Base-by-base conservation (phyloP, 176 grass and related monocot genomes). In the Oryza australiensis region DNA sequence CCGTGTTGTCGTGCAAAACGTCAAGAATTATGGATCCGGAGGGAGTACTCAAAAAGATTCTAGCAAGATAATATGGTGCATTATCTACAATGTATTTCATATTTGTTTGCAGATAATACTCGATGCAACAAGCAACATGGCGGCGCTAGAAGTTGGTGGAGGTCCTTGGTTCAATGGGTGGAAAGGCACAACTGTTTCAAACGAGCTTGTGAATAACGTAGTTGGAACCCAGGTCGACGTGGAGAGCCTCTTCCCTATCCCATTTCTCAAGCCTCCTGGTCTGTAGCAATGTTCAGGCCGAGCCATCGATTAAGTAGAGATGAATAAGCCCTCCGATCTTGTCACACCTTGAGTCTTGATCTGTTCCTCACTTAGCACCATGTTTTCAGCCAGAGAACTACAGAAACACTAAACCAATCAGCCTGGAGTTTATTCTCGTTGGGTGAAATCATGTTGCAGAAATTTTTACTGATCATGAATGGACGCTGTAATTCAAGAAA, bases 151-250 rank as follows among this genome's bases (percentile, higher is more conserved):
- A 80, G 86, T 98, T 1, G 95, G 95, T 22, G 95, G 95, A 5
- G 95, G 95, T 26, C 95, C 95, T 48, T 98, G 95, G 95, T 94
- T 98, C 73, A 87, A 91, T 3, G 82, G 78, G 0, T 94, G 95
- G 95, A 93, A 93, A 73, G 95, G 88, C 80, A 80, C 78, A 22
- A 88, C 95, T 26, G 74, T 33, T 43, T 68, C 76, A 2, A 86
- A 84, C 0, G 90, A 91, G 51, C 9, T 86, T 80, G 55, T 98
- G 42, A 94, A 75, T 23, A 75, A 62, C 64, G 77, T 89, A 18
- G 81, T 98, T 4, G 55, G 62, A 18, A 79, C 90, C 48, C 92
- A 66, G 23, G 22, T 98, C 2, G 90, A 98, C 57, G 76, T 93
- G 5, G 95, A 89, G 20, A 91, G 76, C 41, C 86, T 94, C 75